These are phyloP conservation scores for Cystobasidium onofrii DNA, from an alignment of 768 basidiomycete species.

Conservation along the genomic window DNA sequence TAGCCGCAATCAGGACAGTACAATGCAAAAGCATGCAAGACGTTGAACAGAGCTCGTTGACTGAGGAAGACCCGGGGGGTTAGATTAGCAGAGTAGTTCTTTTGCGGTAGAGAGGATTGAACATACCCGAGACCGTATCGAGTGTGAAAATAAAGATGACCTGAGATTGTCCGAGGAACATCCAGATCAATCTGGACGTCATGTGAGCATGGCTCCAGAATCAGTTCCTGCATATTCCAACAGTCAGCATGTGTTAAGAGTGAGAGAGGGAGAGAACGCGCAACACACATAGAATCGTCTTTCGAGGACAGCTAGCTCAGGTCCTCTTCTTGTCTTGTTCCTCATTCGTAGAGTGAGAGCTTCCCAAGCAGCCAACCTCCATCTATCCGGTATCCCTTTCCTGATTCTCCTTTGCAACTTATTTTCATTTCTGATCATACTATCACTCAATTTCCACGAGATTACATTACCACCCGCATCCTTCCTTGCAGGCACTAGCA, in stretches of 20 bases:
- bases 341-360: conserved; percentile 52
- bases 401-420: conserved; percentile 61
- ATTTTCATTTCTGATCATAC: conserved; percentile 30
- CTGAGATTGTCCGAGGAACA: conserved; percentile 89
- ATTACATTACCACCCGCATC: not conserved
- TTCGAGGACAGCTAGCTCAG: not conserved
- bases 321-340: not conserved
- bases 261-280: not conserved
- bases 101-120: not conserved
- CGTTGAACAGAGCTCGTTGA: conserved; percentile 89
- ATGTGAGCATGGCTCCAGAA: conserved; percentile 75
- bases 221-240: conserved; percentile 49
- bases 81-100: too few relatives aligned
- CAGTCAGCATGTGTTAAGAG: too few relatives aligned
- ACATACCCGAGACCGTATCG: conserved; percentile 75
- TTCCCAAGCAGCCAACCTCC: conserved; percentile 89
- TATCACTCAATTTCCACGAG: not conserved
- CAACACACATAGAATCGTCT: not conserved
- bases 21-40: conserved; percentile 86
- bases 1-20: conserved; percentile 86
- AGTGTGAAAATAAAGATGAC: conserved; percentile 88
- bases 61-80: too few relatives aligned
- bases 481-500: conserved; percentile 1
- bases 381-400: conserved; percentile 94
- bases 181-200: conserved; percentile 98